Percentiles rank a stretch among this genome's conserved stretches.
These are phyloP conservation scores for Geum urbanum DNA, from an alignment of 306 rosid genomes.

Conservation along the genomic window DNA sequence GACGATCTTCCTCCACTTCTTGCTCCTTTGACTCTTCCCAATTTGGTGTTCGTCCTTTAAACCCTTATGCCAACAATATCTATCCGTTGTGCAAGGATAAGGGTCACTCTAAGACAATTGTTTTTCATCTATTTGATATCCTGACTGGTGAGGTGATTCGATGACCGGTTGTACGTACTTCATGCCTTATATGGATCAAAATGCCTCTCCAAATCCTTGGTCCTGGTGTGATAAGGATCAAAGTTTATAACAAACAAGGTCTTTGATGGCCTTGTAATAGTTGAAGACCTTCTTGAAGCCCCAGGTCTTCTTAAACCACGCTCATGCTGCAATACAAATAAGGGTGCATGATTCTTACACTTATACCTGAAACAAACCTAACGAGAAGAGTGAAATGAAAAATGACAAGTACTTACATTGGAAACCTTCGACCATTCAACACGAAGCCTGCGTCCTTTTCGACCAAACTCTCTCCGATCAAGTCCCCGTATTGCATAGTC, in stretches of 20 bases:
- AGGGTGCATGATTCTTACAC: constrained; percentile 1
- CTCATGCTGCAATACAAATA: constrained; percentile 55
- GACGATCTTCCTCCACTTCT: no score
- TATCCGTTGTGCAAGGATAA: no score
- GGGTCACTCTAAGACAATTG: no score
- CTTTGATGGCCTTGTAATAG: constrained; percentile 74
- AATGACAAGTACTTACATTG: constrained; percentile 6
- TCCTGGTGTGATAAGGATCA: constrained; percentile 85
- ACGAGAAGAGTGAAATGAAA: background rate
- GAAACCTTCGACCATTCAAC: constrained; percentile 97
- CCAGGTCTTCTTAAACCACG: constrained; percentile 87
- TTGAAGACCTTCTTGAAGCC: constrained; percentile 67
- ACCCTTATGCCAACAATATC: no score
- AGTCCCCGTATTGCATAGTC: constrained; percentile 89
- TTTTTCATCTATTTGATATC: no score
- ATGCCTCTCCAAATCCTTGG: constrained; percentile 96
- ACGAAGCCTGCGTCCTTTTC: constrained; percentile 90
- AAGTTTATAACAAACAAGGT: constrained; percentile 92
- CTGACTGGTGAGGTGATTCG: no score
- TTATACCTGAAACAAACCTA: background rate
- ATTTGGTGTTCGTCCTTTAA: no score
- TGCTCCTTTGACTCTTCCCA: no score
- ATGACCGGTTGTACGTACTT: no score
- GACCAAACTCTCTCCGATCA: constrained; percentile 84
- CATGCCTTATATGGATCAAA: constrained; percentile 91